Conservation (phyloP, 2,329 filamentous ascomycete species). For the Beauveria sp. region DNA sequence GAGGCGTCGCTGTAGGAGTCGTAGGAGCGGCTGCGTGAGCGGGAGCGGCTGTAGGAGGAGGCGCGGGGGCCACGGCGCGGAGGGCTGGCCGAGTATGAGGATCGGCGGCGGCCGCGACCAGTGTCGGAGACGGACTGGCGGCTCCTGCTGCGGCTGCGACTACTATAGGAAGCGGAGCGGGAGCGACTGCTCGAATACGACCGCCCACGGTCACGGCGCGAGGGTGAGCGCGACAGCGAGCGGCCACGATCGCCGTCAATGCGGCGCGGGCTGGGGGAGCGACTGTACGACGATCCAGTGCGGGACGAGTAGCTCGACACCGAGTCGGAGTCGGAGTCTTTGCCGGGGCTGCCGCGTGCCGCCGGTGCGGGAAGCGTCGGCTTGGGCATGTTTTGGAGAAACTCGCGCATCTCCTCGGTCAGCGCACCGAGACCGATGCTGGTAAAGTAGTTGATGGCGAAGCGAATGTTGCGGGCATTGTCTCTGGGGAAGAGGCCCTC, state of each 20-base stretch:
- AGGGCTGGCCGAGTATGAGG: neutral
- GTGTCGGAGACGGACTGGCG: neutral
- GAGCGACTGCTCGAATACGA: conserved; percentile 25
- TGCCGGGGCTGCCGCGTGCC: conserved; percentile 18
- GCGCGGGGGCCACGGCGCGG: neutral
- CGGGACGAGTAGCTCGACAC: conserved; percentile 75
- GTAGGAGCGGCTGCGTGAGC: conserved; percentile 10
- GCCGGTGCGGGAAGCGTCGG: conserved; percentile 65
- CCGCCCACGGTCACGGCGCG: conserved; percentile 17
- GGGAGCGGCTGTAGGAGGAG: neutral
- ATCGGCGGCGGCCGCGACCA: neutral
- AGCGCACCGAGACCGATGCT: conserved; percentile 92
- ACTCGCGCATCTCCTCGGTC: conserved; percentile 91
- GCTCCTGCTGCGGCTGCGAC: conserved; percentile 23
- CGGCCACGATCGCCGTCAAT: conserved; percentile 18
- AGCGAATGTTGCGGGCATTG: conserved; percentile 81
- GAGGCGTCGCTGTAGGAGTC: conserved; percentile 7
- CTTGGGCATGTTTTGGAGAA: conserved; percentile 82
- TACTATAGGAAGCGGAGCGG: conserved; percentile 31
- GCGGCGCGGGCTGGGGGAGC: conserved; percentile 16
- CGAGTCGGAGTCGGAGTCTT: conserved; percentile 60
- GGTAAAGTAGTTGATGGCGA: conserved; percentile 99
- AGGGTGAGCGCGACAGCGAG: conserved; percentile 22
- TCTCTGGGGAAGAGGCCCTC: conserved; percentile 85
- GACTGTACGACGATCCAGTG: conserved; percentile 41